Evolutionary conservation across 176 grass and related monocot genomes (phyloP).

Genomic region (Pontederia paniculata): DNA sequence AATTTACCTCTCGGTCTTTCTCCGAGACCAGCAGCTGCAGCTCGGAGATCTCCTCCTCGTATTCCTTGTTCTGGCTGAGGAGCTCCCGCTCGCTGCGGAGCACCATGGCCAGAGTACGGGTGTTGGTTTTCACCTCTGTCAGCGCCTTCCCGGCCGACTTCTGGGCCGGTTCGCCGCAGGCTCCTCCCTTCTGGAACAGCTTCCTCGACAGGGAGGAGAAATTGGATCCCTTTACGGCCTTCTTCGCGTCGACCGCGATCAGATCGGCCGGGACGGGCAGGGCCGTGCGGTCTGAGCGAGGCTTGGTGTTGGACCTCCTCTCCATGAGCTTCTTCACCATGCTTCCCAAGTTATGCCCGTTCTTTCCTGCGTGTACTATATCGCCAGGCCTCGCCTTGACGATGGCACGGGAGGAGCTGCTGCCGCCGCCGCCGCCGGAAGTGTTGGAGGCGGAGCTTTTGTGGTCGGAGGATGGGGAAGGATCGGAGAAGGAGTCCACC

Average conservation of each 20-base stretch:
- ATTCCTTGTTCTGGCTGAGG: conserved; percentile 65
- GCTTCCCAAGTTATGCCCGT: conserved; percentile 50
- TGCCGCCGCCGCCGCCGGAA: background rate
- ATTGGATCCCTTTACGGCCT: conserved; percentile 28
- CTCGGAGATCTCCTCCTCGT: conserved; percentile 62
- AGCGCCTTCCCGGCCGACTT: conserved; percentile 32
- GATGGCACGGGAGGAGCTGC: conserved; percentile 17
- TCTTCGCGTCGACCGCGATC: background rate
- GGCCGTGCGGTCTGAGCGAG: background rate
- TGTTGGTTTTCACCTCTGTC: conserved; percentile 70
- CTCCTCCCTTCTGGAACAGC: conserved; percentile 56
- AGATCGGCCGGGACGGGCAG: conserved; percentile 21
- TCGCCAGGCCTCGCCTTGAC: conserved; percentile 26
- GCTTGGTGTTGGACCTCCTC: conserved; percentile 48
- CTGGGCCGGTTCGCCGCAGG: conserved; percentile 6
- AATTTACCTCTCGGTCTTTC: conserved; percentile 47
- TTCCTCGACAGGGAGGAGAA: conserved; percentile 55
- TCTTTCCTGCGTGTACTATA: conserved; percentile 11
- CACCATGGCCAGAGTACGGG: conserved; percentile 71
- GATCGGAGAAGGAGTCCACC: conserved; percentile 18
- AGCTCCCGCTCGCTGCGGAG: conserved; percentile 94
- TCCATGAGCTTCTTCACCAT: conserved; percentile 60
- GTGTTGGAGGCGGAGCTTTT: conserved; percentile 29
- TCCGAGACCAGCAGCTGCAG: conserved; percentile 51
- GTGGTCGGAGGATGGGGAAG: conserved; percentile 35